Conservation (phyloP, 2,329 filamentous ascomycete species). For the Leptographium wingfieldii region DNA sequence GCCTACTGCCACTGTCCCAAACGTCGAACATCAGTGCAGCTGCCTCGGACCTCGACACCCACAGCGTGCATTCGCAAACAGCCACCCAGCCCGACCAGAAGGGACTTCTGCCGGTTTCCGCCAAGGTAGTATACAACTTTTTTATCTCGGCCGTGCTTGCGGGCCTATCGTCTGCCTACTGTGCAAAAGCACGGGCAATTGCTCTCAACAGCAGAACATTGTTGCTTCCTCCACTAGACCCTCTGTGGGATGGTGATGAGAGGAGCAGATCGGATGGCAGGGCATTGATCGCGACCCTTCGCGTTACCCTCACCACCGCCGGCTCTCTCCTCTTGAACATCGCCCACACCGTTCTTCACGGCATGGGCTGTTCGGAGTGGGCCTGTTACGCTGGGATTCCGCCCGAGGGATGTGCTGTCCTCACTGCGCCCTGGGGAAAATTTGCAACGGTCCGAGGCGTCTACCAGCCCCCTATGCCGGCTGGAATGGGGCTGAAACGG, state of each 20-base stretch:
- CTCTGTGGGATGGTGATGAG: slow-evolving; percentile 18
- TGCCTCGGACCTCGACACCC: not conserved
- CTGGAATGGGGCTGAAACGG: not conserved
- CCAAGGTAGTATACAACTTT: slow-evolving; percentile 37
- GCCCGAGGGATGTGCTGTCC: slow-evolving; percentile 30
- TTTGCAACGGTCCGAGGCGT: slow-evolving; percentile 29
- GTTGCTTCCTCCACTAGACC: slow-evolving; percentile 26
- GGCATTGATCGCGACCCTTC: slow-evolving; percentile 35
- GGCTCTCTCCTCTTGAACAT: slow-evolving; percentile 40
- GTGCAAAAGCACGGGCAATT: slow-evolving; percentile 33
- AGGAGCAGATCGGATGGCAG: slow-evolving; percentile 9
- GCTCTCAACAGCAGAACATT: slow-evolving; percentile 41
- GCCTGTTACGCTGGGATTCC: slow-evolving; percentile 25
- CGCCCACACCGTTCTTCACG: slow-evolving; percentile 32
- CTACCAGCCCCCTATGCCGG: slow-evolving; percentile 2
- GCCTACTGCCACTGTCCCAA: not conserved
- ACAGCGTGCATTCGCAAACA: not conserved
- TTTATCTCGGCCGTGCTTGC: slow-evolving; percentile 41
- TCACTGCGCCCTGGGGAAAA: slow-evolving; percentile 42
- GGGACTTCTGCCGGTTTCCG: slow-evolving; percentile 20
- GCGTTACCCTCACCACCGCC: slow-evolving; percentile 42
- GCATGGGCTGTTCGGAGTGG: slow-evolving; percentile 34
- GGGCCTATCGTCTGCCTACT: slow-evolving; percentile 37
- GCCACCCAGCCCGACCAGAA: slow-evolving; percentile 10
- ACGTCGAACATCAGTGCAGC: not conserved